Conservation (phyloP, 257 asterid genomes). For the Salvia hispanica region DNA sequence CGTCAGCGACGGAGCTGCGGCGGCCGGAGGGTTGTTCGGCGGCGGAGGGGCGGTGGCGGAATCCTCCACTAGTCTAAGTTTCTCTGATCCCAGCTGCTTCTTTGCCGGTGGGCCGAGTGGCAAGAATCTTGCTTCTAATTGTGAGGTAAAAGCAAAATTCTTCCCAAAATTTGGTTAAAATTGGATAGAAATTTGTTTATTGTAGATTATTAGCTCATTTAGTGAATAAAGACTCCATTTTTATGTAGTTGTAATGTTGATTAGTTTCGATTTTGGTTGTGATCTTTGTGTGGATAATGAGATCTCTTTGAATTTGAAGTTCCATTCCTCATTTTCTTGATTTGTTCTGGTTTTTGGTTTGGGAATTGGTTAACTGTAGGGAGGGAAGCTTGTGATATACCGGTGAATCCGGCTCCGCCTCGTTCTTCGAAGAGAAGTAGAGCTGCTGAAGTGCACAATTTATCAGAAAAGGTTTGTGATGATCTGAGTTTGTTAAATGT, state of each 20-base stretch:
- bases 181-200: not conserved
- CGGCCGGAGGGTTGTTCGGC: conserved; percentile 41
- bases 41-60: conserved; percentile 49
- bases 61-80: conserved; percentile 56
- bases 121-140: conserved; percentile 43
- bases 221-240: too few relatives aligned
- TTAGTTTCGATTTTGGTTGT: not conserved
- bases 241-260: not conserved
- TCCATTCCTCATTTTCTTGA: too few relatives aligned
- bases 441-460: conserved; percentile 91
- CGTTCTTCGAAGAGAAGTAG: conserved; percentile 90
- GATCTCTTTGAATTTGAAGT: conserved; percentile 17
- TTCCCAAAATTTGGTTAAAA: not conserved
- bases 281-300: not conserved
- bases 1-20: conserved; percentile 14
- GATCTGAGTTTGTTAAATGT: conserved; percentile 2
- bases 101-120: conserved; percentile 53
- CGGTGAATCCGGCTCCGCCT: conserved; percentile 40
- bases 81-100: conserved; percentile 64
- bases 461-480: conserved; percentile 83
- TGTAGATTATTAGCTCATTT: not conserved
- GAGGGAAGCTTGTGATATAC: conserved; percentile 58
- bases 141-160: conserved; percentile 40
- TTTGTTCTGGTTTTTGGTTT: not conserved
- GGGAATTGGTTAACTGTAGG: conserved; percentile 44